A percentile compares a stretch with the other conserved stretches of the same genome.
phyloP scores from a whole-genome alignment of 441 rosid genomes.

The Jatropha podagrica region DNA sequence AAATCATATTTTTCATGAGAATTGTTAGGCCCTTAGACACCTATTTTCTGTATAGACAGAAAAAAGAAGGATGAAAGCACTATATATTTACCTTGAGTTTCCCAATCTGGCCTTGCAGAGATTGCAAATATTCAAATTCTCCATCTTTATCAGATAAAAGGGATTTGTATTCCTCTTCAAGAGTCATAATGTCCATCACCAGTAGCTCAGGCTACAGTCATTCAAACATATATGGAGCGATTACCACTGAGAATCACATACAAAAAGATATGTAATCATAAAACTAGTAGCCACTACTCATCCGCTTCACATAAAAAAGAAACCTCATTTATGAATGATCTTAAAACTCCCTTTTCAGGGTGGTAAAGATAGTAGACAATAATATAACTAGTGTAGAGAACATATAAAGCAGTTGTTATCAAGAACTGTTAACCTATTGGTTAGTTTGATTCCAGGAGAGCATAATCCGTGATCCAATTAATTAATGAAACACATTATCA shows the following conservation, averaged over 20 bases:
- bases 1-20: conserved; percentile 1
- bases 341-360: conserved; percentile 5
- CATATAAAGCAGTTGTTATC: neutral
- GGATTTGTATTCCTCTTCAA: conserved; percentile 54
- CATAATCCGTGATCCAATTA: neutral
- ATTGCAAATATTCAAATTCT: conserved; percentile 49
- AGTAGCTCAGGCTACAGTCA: conserved; percentile 53
- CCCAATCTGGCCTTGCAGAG: conserved; percentile 49
- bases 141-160: conserved; percentile 56
- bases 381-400: neutral
- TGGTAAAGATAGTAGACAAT: neutral
- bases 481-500: neutral
- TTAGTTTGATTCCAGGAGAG: neutral
- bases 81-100: conserved; percentile 45
- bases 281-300: neutral
- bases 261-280: conserved; percentile 1
- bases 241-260: conserved; percentile 1
- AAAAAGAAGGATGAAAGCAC: conserved; percentile 1
- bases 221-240: conserved; percentile 12
- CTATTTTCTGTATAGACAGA: neutral
- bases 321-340: neutral
- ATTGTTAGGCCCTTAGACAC: conserved; percentile 1
- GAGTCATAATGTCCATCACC: conserved; percentile 46
- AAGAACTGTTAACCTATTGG: neutral
- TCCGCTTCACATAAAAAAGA: neutral